Evolutionary conservation across 1,284 basidiomycete species (phyloP).

Genomic region (Tilletia caries): DNA sequence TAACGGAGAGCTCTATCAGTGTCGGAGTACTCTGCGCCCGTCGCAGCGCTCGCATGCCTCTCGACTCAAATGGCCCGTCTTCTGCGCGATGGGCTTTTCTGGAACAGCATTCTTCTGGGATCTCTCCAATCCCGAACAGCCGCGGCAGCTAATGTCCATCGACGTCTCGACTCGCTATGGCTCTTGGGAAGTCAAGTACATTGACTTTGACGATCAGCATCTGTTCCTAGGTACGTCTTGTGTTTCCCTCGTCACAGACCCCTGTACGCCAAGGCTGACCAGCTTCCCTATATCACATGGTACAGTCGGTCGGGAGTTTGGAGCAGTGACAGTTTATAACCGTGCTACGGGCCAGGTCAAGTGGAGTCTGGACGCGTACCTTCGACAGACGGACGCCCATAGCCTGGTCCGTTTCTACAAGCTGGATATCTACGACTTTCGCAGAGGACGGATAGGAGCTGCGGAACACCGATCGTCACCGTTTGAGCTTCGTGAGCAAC

Average conservation of each 20-base stretch:
- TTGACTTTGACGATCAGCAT: slow-evolving; percentile 9
- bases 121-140: not conserved
- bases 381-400: not conserved
- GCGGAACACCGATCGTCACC: no score
- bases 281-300: no score
- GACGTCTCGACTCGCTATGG: not conserved
- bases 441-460: no score
- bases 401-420: not conserved
- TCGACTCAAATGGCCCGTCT: not conserved
- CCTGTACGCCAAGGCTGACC: no score
- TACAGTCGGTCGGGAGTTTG: not conserved
- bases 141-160: not conserved
- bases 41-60: no score
- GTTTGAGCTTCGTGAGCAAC: not conserved
- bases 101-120: slow-evolving; percentile 4
- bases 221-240: not conserved
- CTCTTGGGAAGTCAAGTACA: no score
- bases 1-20: not conserved
- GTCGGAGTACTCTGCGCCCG: not conserved
- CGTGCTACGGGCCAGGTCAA: not conserved
- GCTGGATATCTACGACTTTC: not conserved
- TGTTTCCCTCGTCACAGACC: not conserved
- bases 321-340: not conserved
- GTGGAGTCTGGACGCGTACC: not conserved
- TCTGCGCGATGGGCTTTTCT: not conserved